Evolutionary conservation across 345 rosid genomes (phyloP).

Genomic region (Syzygium oleosum): DNA sequence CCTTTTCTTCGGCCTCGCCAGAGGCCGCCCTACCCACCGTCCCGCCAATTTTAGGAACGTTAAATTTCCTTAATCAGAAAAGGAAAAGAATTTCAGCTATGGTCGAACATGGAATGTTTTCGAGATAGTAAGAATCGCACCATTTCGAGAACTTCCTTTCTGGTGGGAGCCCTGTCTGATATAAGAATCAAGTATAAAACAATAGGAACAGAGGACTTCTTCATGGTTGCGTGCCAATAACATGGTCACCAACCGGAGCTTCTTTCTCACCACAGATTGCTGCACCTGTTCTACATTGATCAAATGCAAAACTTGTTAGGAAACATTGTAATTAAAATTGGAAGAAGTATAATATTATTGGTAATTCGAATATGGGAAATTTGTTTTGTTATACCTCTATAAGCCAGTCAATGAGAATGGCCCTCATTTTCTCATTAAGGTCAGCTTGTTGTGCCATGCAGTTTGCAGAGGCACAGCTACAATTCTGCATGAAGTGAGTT

Average conservation of each 20-base stretch:
- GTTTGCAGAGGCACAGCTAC: conserved; percentile 43
- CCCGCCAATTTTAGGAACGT: not conserved
- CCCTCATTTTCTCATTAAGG: conserved; percentile 88
- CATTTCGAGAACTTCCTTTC: conserved; percentile 60
- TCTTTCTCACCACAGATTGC: conserved; percentile 54
- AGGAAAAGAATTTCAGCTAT: not conserved
- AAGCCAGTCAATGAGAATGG: conserved; percentile 87
- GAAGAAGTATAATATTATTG: not conserved
- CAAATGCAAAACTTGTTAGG: not conserved
- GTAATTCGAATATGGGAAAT: not conserved
- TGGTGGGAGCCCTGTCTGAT: too few species aligned
- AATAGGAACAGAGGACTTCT: conserved; percentile 78
- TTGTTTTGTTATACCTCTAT: conserved; percentile 47
- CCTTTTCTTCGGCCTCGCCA: conserved; percentile 11
- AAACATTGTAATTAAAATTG: not conserved
- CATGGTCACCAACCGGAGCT: conserved; percentile 66
- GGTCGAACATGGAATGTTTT: not conserved
- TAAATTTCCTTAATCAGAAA: too few species aligned
- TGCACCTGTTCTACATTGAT: conserved; percentile 42
- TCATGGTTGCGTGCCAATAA: conserved; percentile 88
- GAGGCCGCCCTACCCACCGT: conserved; percentile 39
- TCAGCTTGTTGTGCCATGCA: conserved; percentile 70
- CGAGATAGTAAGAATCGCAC: conserved; percentile 8
- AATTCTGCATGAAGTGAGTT: conserved; percentile 23
- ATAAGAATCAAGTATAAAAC: conserved; percentile 53